These are phyloP conservation scores for Umbilicus rupestris DNA, from an alignment of 164 flowering plant species.

Conservation along the genomic window DNA sequence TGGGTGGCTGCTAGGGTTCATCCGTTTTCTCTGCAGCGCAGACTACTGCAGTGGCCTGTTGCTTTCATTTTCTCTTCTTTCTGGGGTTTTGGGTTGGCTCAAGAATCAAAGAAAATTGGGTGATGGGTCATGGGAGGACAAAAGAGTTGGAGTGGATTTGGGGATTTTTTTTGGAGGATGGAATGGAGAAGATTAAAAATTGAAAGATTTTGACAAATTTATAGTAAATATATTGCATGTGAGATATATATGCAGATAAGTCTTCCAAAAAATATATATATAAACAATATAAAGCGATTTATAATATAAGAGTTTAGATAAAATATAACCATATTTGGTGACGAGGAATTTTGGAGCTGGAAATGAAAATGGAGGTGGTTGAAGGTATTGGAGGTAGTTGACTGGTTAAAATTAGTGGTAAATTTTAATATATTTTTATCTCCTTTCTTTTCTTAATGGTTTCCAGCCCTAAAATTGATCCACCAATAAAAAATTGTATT, in stretches of 20 bases:
- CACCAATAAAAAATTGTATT: neutral
- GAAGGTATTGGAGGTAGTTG: neutral
- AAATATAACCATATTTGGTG: neutral
- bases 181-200: too few relatives aligned
- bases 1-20: neutral
- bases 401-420: neutral
- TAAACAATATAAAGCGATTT: too few relatives aligned
- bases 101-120: neutral
- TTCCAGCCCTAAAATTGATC: neutral
- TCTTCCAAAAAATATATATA: too few relatives aligned
- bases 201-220: too few relatives aligned
- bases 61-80: neutral
- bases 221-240: too few relatives aligned
- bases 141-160: neutral
- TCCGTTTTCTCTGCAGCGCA: neutral
- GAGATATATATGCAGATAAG: too few relatives aligned
- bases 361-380: slow-evolving; percentile 5
- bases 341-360: neutral
- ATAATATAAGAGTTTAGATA: too few relatives aligned
- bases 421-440: neutral
- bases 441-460: neutral
- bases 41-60: neutral
- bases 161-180: too few relatives aligned
- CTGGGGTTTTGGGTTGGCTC: neutral
- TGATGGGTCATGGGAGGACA: neutral